These are phyloP conservation scores for Mycena chlorophos DNA, from an alignment of 768 basidiomycete genomes.

Conservation along the genomic window DNA sequence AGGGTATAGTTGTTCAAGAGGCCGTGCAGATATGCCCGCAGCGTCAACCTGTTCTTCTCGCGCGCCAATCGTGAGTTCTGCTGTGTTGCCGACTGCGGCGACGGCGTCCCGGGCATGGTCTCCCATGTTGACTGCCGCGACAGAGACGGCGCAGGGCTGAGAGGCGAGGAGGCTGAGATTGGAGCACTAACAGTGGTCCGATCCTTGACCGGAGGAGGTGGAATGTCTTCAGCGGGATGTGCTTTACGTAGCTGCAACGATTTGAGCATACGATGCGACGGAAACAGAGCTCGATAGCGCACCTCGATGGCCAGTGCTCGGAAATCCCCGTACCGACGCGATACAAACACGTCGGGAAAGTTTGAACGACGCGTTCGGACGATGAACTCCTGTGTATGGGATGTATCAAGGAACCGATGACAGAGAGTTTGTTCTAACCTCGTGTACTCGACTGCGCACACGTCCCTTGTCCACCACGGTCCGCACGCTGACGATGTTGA, in stretches of 20 bases:
- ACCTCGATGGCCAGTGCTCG: conserved; percentile 85
- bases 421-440: conserved; percentile 53
- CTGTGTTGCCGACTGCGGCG: conserved; percentile 24
- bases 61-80: conserved; percentile 62
- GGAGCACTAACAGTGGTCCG: conserved; percentile 63
- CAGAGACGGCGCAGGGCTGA: conserved; percentile 27
- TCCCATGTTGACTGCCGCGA: conserved; percentile 21
- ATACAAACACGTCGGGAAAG: conserved; percentile 79
- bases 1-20: conserved; percentile 70
- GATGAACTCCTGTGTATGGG: conserved; percentile 81
- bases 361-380: conserved; percentile 80
- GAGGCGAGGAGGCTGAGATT: conserved; percentile 33
- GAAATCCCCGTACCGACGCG: conserved; percentile 94
- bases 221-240: conserved; percentile 80
- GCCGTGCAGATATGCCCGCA: conserved; percentile 87
- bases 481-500: conserved; percentile 89
- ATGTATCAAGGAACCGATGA: conserved; percentile 10
- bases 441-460: conserved; percentile 82
- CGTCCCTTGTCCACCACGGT: conserved; percentile 82
- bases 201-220: conserved; percentile 87
- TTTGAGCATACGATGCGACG: conserved; percentile 8
- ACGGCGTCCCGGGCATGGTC: conserved; percentile 21
- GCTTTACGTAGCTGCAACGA: conserved; percentile 73
- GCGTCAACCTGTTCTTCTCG: conserved; percentile 93
- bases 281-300: conserved; percentile 15